Percentiles rank a stretch among this genome's conserved stretches.
Conservation (phyloP, 306 rosid genomes). For the Cucumis cinereus region DNA sequence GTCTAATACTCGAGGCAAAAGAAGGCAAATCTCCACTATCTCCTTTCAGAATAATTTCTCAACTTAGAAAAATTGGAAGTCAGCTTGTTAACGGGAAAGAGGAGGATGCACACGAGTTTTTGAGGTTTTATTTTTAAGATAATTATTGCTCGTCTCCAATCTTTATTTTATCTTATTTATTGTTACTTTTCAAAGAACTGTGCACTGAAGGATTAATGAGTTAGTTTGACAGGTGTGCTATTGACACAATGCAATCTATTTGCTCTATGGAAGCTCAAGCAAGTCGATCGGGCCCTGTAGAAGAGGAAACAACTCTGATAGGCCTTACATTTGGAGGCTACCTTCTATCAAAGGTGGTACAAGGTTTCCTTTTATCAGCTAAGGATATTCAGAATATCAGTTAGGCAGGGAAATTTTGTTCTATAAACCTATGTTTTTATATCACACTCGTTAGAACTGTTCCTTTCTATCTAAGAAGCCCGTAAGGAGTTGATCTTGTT, state of each 20-base stretch:
- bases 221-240: constrained; percentile 47
- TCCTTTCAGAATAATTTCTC: constrained; percentile 64
- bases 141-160: background rate
- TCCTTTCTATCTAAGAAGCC: background rate
- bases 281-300: constrained; percentile 27
- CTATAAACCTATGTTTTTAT: background rate
- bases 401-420: background rate
- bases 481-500: background rate
- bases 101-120: constrained; percentile 95
- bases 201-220: background rate
- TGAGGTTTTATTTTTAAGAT: constrained; percentile 35
- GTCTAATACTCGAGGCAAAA: constrained; percentile 58
- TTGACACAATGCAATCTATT: constrained; percentile 82
- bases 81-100: constrained; percentile 86
- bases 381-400: background rate
- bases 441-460: background rate
- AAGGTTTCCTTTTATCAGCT: background rate
- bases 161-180: background rate
- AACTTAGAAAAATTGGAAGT: constrained; percentile 60
- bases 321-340: constrained; percentile 91
- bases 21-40: constrained; percentile 56
- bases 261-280: constrained; percentile 59
- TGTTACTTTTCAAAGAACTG: background rate
- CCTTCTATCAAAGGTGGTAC: constrained; percentile 68
- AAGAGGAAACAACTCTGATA: constrained; percentile 71